Percentiles rank a stretch among this genome's conserved stretches.
Conservation (phyloP, 257 asterid genomes). For the Ligustrum vulgare region DNA sequence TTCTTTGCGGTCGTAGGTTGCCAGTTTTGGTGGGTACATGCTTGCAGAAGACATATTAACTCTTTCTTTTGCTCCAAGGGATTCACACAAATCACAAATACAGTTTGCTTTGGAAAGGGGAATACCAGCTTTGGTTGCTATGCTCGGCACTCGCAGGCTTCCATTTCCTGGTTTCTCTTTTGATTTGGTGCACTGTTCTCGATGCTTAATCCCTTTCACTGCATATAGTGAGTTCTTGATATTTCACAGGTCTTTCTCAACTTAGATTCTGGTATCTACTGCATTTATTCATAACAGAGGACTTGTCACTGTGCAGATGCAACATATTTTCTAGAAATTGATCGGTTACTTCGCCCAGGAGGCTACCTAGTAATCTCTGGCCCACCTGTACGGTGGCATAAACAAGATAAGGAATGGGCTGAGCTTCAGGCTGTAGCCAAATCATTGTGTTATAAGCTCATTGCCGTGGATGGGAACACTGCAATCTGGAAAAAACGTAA, state of each 20-base stretch:
- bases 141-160: constrained; percentile 96
- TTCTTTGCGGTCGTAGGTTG: constrained; percentile 61
- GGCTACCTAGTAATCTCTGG: constrained; percentile 95
- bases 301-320: constrained; percentile 65
- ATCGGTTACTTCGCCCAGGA: constrained; percentile 95
- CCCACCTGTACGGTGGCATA: constrained; percentile 96
- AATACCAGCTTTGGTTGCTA: constrained; percentile 92
- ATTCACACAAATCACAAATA: constrained; percentile 93
- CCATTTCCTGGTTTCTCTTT: constrained; percentile 89
- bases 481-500: constrained; percentile 89
- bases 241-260: neutral
- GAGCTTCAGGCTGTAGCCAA: constrained; percentile 92
- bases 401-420: constrained; percentile 95
- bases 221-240: constrained; percentile 72
- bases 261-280: constrained; percentile 13
- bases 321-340: constrained; percentile 93
- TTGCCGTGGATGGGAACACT: constrained; percentile 94
- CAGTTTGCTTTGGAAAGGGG: constrained; percentile 99
- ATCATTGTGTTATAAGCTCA: constrained; percentile 80
- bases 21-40: constrained; percentile 96
- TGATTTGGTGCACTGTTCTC: constrained; percentile 94
- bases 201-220: constrained; percentile 93
- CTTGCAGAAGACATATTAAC: constrained; percentile 76
- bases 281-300: constrained; percentile 24
- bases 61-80: constrained; percentile 96